Conservation (phyloP, 176 grass and related monocot species). For the Carex pumila region DNA sequence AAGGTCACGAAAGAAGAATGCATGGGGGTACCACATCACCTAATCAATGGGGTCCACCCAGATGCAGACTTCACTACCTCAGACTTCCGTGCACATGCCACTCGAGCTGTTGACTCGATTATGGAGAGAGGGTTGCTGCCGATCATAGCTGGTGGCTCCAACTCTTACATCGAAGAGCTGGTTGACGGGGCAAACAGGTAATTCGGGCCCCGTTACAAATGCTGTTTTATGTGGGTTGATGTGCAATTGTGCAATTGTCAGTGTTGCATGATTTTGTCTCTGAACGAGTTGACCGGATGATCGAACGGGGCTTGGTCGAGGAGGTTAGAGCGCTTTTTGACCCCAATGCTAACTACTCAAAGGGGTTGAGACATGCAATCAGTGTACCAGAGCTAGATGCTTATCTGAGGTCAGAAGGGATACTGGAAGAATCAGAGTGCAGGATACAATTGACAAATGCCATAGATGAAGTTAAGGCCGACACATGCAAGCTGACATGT, state of each 20-base stretch:
- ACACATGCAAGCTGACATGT: constrained; percentile 57
- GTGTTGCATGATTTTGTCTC: constrained; percentile 56
- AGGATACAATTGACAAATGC: constrained; percentile 35
- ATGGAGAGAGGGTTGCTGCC: constrained; percentile 24
- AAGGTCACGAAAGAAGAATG: constrained; percentile 53
- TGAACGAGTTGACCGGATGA: constrained; percentile 72
- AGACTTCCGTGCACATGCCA: constrained; percentile 49
- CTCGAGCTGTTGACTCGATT: constrained; percentile 19
- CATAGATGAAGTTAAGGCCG: constrained; percentile 64
- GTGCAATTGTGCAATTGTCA: constrained; percentile 43
- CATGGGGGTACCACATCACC: constrained; percentile 59
- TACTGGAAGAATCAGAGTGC: constrained; percentile 22
- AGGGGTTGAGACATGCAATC: constrained; percentile 65
- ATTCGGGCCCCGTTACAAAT: constrained; percentile 52
- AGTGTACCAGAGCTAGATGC: constrained; percentile 77
- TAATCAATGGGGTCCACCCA: constrained; percentile 49
- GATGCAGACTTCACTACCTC: constrained; percentile 63
- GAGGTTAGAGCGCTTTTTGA: constrained; percentile 63
- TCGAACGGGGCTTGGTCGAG: constrained; percentile 46
- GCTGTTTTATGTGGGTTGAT: constrained; percentile 93
- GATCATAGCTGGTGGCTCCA: constrained; percentile 79
- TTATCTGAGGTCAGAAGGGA: constrained; percentile 40
- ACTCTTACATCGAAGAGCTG: constrained; percentile 86
- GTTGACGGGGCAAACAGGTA: constrained; percentile 40
- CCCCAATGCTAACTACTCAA: constrained; percentile 52